Conservation (phyloP, 2,329 filamentous ascomycete genomes). For the Aspergillus pseudoviridinutans region DNA sequence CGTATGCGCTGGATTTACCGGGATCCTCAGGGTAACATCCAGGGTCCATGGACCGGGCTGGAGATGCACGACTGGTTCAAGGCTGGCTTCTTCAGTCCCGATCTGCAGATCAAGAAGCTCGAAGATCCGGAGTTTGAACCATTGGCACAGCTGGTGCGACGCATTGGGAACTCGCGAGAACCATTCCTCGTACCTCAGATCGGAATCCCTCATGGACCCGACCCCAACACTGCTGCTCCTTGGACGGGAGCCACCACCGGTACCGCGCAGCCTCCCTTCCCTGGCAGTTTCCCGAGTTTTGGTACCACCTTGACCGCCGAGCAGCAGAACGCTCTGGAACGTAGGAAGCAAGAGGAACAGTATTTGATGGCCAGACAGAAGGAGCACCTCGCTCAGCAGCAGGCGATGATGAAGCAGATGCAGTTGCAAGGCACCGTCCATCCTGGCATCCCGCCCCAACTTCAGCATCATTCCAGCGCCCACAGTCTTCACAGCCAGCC, state of each 20-base stretch:
- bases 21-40: slow-evolving; percentile 85
- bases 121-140: slow-evolving; percentile 95
- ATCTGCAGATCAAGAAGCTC: slow-evolving; percentile 89
- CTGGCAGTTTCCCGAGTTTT: slow-evolving; percentile 91
- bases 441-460: slow-evolving; percentile 52
- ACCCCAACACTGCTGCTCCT: slow-evolving; percentile 49
- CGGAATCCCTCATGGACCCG: slow-evolving; percentile 82
- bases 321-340: slow-evolving; percentile 94
- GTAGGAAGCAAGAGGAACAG: slow-evolving; percentile 96
- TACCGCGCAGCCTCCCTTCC: slow-evolving; percentile 79
- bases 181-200: slow-evolving; percentile 98
- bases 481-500: slow-evolving; percentile 96
- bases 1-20: slow-evolving; percentile 98
- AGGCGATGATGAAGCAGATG: slow-evolving; percentile 70
- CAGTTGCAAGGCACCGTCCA: slow-evolving; percentile 54
- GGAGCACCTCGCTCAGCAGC: slow-evolving; percentile 84
- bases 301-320: slow-evolving; percentile 94
- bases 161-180: slow-evolving; percentile 95
- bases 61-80: slow-evolving; percentile 99
- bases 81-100: slow-evolving; percentile 92
- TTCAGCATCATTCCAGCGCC: slow-evolving; percentile 92
- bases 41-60: slow-evolving; percentile 91
- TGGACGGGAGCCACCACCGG: slow-evolving; percentile 52
- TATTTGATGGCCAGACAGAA: slow-evolving; percentile 95
- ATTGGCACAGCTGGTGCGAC: slow-evolving; percentile 85